phyloP scores from a whole-genome alignment of 257 asterid genomes.

The Nicotiana tomentosiformis region DNA sequence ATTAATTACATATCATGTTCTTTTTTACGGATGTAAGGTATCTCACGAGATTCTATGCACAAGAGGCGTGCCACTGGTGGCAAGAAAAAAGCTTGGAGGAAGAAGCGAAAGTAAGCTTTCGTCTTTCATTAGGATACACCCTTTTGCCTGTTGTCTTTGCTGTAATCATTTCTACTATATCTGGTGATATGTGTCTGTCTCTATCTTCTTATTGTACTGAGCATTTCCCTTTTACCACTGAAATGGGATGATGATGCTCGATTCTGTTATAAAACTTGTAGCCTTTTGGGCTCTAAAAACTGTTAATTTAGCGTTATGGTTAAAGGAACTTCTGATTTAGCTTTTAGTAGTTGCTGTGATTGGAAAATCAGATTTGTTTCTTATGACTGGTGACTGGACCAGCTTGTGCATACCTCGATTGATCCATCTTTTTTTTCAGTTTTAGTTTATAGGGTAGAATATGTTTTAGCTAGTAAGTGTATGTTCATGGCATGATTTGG shows the following conservation, averaged over 20 bases:
- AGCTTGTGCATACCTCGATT: neutral
- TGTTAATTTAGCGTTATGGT: neutral
- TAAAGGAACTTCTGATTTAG: neutral
- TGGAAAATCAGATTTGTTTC: neutral
- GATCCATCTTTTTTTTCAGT: neutral
- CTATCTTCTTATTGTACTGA: neutral
- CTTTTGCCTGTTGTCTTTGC: neutral
- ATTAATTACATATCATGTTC: neutral
- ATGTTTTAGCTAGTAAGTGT: neutral
- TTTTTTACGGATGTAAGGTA: slow-evolving; percentile 27
- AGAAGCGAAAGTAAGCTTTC: slow-evolving; percentile 63
- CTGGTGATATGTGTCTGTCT: neutral
- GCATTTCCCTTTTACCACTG: neutral
- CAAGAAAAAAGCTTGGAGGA: slow-evolving; percentile 87
- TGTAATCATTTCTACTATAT: neutral
- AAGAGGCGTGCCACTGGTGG: slow-evolving; percentile 90
- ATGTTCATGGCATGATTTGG: neutral
- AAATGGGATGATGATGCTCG: neutral
- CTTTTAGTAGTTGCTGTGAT: neutral
- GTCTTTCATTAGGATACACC: neutral
- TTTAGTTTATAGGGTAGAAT: neutral
- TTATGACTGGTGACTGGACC: neutral
- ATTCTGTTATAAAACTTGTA: neutral
- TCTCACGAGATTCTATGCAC: slow-evolving; percentile 90
- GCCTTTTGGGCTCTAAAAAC: neutral